Evolutionary conservation across 805 yeast species (phyloP), one percentile per base, ranked within the genome.

Genomic region (Kazachstania kunashirensis): DNA sequence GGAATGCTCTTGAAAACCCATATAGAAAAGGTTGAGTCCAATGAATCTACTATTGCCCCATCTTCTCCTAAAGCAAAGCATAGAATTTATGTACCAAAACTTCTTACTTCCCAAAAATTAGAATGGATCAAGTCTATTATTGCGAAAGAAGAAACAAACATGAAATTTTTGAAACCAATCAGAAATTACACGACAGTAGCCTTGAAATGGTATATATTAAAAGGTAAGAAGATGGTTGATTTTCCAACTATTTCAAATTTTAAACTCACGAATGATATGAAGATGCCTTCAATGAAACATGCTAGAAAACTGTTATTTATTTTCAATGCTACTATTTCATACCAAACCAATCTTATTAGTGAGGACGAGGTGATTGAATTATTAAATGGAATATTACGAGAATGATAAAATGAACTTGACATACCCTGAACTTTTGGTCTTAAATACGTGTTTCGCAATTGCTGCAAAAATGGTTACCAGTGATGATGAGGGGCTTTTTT

Each of bases 131-230:
- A 49, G 28, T 35, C 42, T 9, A 41, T 33, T 14, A 21, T 42
- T 8, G 36, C 40, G 2, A 41, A 48, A 14, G 31, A 38, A 3
- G 33, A 33, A 20, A 30, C 46, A 4, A 24, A 38, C 23, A 34
- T 27, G 2, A 38, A 39, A 26, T 45, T 53, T 17, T 29, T 48
- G 13, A 12, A 31, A 4, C 59, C 61, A 2, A 34, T 55, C 4
- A 42, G 36, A 24, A 37, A 46, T 13, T 40, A 51, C 3, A 25
- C 49, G 14, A 39, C 46, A 3, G 39, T 43, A 1, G 39, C 50
- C 4, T 36, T 49, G 24, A 53, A 50, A 40, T 55, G 56, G 55
- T 46, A 51, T 33, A 32, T 53, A 6, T 38, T 48, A 19, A 47
- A 53, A 36, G 40, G 44, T 23, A 51, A 50, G 28, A 44, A 44